Base-by-base conservation (phyloP, 805 yeast genomes). In the Pichia ethanolica region DNA sequence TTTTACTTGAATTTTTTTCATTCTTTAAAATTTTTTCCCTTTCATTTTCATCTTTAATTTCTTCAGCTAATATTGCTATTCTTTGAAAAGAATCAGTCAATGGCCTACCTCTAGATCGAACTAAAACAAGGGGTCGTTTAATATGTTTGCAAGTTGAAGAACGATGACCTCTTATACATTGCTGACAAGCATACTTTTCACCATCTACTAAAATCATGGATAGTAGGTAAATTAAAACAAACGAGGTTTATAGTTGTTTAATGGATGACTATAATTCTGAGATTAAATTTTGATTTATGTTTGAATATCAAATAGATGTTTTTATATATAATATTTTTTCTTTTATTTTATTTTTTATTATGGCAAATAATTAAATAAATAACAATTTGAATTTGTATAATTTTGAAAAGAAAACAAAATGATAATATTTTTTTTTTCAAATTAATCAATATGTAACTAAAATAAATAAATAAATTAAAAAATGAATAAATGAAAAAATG, bases 121-220 rank as follows among this genome's bases (percentile, higher is more conserved):
- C 97, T 59, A 89, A 87, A 11, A 90, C 82, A 39, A 91, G 71
- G 27, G 93, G 88, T 43, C 97, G 73, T 46, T 77, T 72, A 33
- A 85, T 79, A 66, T 91, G 99, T 47, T 78, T 79, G 65, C 99
- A 91, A 48, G 83, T 80, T 1, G 91, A 81, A 1, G 97, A 86
- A 39, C 99, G 70, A 61, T 91, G 99, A 14, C 98, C 98, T 41
- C 97, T 72, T 27, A 93, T 88, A 62, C 99, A 91, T 59, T 83
- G 83, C 48, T 79, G 78, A 66, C 97, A 89, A 4, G 95, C 86
- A 63, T 86, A 85, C 59, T 89, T 85, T 57, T 78, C 84, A 32
- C 85, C 86, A 55, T 85, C 86, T 58, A 84, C 86, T 47, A 86
- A 68, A 47, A 89, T 86, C 96, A 14, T 35, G 25, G 27, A 25